phyloP scores from a whole-genome alignment of 768 basidiomycete genomes.

The Leucosporidium scottii region DNA sequence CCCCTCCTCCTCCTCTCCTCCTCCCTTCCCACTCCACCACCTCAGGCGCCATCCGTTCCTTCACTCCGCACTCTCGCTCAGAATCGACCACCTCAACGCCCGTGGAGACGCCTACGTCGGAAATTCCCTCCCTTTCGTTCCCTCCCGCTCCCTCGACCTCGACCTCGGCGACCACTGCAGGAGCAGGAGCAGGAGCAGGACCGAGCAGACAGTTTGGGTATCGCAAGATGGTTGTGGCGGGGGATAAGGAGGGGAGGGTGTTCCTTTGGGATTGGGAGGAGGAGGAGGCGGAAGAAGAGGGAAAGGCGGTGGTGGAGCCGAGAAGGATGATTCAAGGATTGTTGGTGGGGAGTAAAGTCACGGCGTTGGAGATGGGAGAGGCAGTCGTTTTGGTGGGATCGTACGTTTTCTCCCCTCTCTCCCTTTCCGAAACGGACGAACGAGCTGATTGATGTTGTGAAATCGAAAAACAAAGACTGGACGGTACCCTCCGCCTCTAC shows the following conservation, averaged over 20 bases:
- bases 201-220: not conserved
- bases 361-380: constrained; percentile 17
- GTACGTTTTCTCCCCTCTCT: constrained; percentile 1
- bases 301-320: constrained; percentile 13
- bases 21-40: not conserved
- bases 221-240: constrained; percentile 19
- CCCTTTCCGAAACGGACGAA: too few relatives aligned
- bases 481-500: constrained; percentile 27
- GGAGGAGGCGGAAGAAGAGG: not conserved
- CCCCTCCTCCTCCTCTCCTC: not conserved
- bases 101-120: not conserved
- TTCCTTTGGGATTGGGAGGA: constrained; percentile 29
- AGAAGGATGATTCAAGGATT: constrained; percentile 4
- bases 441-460: too few relatives aligned
- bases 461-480: constrained; percentile 5
- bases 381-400: constrained; percentile 21
- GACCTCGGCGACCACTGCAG: too few relatives aligned
- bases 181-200: not conserved
- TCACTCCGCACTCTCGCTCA: not conserved
- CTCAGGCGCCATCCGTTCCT: too few relatives aligned
- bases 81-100: not conserved
- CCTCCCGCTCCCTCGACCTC: not conserved
- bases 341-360: constrained; percentile 11
- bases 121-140: too few relatives aligned
- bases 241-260: constrained; percentile 14